Conservation (phyloP, 1,284 basidiomycete genomes). For the Heterobasidion parviporum region DNA sequence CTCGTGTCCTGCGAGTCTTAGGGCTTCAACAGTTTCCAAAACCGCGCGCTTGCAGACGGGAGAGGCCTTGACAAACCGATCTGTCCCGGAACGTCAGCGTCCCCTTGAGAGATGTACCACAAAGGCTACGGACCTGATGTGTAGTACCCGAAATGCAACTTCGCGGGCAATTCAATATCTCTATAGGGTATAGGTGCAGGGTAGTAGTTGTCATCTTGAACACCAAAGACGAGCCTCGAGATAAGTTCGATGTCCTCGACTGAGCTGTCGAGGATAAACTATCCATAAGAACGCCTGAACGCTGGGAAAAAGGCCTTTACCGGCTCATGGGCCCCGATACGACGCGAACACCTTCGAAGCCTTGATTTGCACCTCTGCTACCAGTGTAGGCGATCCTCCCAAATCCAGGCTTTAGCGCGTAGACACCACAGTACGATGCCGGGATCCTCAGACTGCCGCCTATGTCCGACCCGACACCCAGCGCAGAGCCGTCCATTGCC, state of each 20-base stretch:
- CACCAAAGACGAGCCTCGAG: slow-evolving; percentile 48
- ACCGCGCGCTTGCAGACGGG: slow-evolving; percentile 79
- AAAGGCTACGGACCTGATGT: slow-evolving; percentile 34
- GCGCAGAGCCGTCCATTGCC: slow-evolving; percentile 63
- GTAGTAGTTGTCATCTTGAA: slow-evolving; percentile 28
- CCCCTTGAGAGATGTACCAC: not conserved
- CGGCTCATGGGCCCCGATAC: slow-evolving; percentile 3
- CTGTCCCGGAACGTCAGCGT: slow-evolving; percentile 23
- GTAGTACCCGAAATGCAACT: slow-evolving; percentile 69
- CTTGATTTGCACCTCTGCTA: not conserved
- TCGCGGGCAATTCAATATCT: slow-evolving; percentile 41
- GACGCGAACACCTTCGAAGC: not conserved
- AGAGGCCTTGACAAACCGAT: slow-evolving; percentile 60
- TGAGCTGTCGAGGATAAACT: slow-evolving; percentile 18
- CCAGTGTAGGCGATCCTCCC: slow-evolving; percentile 1
- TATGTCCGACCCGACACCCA: slow-evolving; percentile 78
- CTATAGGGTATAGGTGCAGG: slow-evolving; percentile 54
- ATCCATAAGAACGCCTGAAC: not conserved
- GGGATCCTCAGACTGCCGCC: slow-evolving; percentile 79
- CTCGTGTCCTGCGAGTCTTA: slow-evolving; percentile 67
- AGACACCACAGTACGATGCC: slow-evolving; percentile 72
- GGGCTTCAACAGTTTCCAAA: slow-evolving; percentile 59
- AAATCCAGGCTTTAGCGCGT: slow-evolving; percentile 66
- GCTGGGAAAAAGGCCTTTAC: not conserved
- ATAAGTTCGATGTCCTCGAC: slow-evolving; percentile 61